Evolutionary conservation across 192 early-diverging fungal genomes (phyloP).

Genomic region (Kickxella alabastrina): DNA sequence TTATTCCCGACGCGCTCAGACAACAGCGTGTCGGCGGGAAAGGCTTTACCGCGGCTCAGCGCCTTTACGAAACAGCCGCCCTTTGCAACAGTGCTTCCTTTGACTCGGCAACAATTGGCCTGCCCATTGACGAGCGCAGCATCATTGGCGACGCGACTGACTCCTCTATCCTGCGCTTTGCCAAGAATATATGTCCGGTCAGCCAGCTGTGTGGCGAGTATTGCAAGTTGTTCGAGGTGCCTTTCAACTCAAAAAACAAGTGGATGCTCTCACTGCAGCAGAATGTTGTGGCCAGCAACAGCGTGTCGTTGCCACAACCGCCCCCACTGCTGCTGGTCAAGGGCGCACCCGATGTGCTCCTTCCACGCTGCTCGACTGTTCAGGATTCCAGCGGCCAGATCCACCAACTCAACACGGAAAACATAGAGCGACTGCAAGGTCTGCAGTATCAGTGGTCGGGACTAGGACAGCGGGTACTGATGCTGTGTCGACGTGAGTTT

Average conservation of each 20-base stretch:
- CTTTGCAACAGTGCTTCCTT: constrained; percentile 67
- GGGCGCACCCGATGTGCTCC: constrained; percentile 70
- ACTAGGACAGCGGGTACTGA: constrained; percentile 53
- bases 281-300: background rate
- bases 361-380: constrained; percentile 44
- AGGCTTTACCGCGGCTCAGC: background rate
- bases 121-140: constrained; percentile 38
- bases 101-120: constrained; percentile 40
- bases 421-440: constrained; percentile 16
- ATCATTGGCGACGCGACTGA: constrained; percentile 75
- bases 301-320: constrained; percentile 10
- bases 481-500: constrained; percentile 18
- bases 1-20: background rate
- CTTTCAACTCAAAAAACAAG: constrained; percentile 73
- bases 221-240: constrained; percentile 31
- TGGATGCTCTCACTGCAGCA: constrained; percentile 52
- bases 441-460: constrained; percentile 52
- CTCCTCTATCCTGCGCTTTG: constrained; percentile 64
- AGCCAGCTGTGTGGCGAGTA: constrained; percentile 4
- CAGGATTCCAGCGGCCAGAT: constrained; percentile 37
- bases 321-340: constrained; percentile 54
- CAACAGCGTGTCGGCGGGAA: background rate
- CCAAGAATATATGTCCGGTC: constrained; percentile 4
- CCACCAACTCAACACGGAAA: constrained; percentile 31
- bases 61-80: constrained; percentile 22